Base-by-base conservation (phyloP, 345 rosid genomes). In the Leavenworthia alabamica region DNA sequence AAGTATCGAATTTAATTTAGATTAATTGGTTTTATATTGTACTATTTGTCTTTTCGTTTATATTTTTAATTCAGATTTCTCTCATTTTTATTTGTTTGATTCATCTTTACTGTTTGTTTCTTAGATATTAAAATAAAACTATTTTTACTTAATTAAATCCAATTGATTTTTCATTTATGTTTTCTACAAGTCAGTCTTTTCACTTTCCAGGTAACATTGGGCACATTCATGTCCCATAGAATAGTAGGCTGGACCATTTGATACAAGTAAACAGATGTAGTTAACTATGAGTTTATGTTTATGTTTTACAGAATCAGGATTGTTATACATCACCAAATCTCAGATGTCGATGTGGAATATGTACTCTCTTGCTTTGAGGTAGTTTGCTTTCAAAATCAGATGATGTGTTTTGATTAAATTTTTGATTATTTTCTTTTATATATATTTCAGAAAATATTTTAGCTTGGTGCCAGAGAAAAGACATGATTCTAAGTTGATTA, bases 271-370 rank as follows among this genome's bases (percentile, higher is more conserved):
- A 23, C n/a, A n/a, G n/a, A n/a, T 29, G 45, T 52, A 5, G 4
- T 26, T 26, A 31, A 71, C 16, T 31, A 63, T 42, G 16, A 35
- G 22, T 46, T 28, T 49, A 16, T 64, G n/a, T 8, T 42, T 12
- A 11, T 35, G 40, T 13, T 35, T 35, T 5, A 57, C 86, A 92
- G 96, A 24, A 73, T 89, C 23, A 78, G 96, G 78, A 73, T 86
- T 71, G 98, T 88, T 16, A 64, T 88, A 22, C 96, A 88, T 75
- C 81, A 91, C 73, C 98, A 91, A 57, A 82, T 92, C 62, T 92
- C 95, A 13, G 72, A 74, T 20, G 78, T 73, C 15, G 97, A 92
- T 62, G 85, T 89, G 67, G 86, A 83, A 37, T 83, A 83, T 59
- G 68, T 82, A 8, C 16, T 85, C 49, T 81, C 88, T 29, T 81